Conservation (phyloP, 306 rosid species). For the Alnus rubra region DNA sequence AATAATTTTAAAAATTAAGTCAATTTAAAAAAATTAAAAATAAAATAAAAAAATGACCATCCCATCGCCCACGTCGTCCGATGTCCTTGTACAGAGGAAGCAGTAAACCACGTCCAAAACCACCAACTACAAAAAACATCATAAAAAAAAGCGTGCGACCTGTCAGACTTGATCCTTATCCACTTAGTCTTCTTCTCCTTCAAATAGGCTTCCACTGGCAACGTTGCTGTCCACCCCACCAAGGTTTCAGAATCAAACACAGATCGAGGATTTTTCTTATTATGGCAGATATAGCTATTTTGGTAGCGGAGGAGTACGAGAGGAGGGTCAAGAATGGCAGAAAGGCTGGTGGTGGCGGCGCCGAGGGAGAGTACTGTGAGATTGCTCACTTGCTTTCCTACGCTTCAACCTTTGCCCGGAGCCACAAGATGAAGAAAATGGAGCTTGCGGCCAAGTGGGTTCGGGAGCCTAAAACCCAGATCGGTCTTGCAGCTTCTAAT, state of each 20-base stretch:
- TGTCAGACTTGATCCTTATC: slow-evolving; percentile 30
- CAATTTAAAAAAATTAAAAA: no score
- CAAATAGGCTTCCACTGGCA: neutral
- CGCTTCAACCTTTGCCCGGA: slow-evolving; percentile 36
- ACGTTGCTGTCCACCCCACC: neutral
- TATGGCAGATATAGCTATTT: slow-evolving; percentile 85
- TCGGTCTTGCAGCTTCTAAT: slow-evolving; percentile 65
- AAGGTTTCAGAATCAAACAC: neutral
- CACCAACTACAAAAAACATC: neutral
- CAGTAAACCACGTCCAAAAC: slow-evolving; percentile 6
- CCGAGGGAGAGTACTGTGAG: neutral
- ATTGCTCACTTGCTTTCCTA: slow-evolving; percentile 29
- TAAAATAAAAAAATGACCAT: no score
- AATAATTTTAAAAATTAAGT: no score
- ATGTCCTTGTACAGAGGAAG: neutral
- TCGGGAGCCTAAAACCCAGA: slow-evolving; percentile 58
- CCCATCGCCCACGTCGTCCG: no score
- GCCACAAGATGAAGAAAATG: slow-evolving; percentile 35
- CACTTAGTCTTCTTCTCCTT: neutral
- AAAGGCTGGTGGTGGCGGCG: neutral
- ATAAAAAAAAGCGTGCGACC: neutral
- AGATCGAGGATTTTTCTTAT: no score
- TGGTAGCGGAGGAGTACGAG: slow-evolving; percentile 86
- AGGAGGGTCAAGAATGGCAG: slow-evolving; percentile 52
- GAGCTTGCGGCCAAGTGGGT: slow-evolving; percentile 31